Evolutionary conservation across 192 early-diverging fungal genomes (phyloP), one percentile per base, ranked within the genome.

Genomic region (Backusella tuberculispora): DNA sequence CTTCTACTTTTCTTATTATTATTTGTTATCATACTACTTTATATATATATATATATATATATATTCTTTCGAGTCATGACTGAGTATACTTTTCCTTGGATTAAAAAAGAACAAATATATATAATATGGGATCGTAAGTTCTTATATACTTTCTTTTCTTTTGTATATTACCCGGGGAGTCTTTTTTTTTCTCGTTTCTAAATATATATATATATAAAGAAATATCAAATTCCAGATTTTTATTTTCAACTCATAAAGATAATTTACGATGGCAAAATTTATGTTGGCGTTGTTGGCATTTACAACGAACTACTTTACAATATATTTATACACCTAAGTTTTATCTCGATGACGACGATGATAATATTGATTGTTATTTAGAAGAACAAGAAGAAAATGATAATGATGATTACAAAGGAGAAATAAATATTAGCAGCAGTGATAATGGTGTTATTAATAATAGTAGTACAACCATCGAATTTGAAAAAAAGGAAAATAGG

Each of bases 401-500:
- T 34, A 1, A 34, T 34, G 29, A 34, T 34, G 29, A 34, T 34
- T 34, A 34, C 29, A 34, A 34, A 34, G 29, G 29, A 34, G 29
- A 34, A 34, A 34, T 34, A 2, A 34, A 34, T 34, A 34, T 34
- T 34, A 34, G 29, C 29, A n/a, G 6, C 19, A 60, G 53, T 26
- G 19, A 26, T 19, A 60, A 12, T 60, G 53, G 10, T 9, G 53
- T 34, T 1, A 34, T 34, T 34, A 34, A 60, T 2, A 60, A 10
- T 10, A 5, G 53, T 60, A 24, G 24, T n/a, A 26, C 53, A 60
- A 60, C 13, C 12, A 60, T 60, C 53, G 21, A 24, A 60, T 60
- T 60, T 60, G 53, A 60, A 60, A 60, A 60, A 60, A 60, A 60
- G 53, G 53, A 60, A 60, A 60, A 60, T 60, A 60, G 24, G 53